A percentile compares a stretch with the other conserved stretches of the same genome.
Evolutionary conservation across 208 protist species (phyloP).

Genomic region (Phytomonas serpens): DNA sequence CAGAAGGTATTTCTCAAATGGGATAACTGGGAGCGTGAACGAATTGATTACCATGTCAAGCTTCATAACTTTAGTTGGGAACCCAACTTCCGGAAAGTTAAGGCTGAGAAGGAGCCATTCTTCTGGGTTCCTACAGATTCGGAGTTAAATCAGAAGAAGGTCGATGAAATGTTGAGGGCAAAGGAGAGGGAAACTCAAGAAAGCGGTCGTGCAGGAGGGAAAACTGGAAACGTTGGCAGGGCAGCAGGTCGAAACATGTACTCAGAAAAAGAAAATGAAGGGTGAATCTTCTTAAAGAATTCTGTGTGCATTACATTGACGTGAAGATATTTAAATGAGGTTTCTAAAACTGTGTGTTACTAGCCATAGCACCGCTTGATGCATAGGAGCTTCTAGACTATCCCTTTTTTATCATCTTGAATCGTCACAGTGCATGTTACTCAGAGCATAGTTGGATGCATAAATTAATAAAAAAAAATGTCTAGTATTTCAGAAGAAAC

Average conservation of each 20-base stretch:
- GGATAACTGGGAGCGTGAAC: conserved; percentile 90
- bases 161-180: conserved; percentile 74
- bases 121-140: conserved; percentile 86
- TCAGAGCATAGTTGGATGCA: neutral
- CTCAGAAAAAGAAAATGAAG: conserved; percentile 22
- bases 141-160: conserved; percentile 80
- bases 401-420: neutral
- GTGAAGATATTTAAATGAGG: neutral
- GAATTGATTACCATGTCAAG: conserved; percentile 88
- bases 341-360: neutral
- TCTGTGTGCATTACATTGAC: neutral
- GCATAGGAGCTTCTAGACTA: neutral
- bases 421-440: neutral
- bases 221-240: conserved; percentile 62
- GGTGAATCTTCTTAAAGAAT: neutral
- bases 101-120: conserved; percentile 88
- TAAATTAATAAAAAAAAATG: neutral
- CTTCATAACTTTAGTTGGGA: conserved; percentile 78
- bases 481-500: neutral
- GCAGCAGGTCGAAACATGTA: conserved; percentile 63
- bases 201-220: conserved; percentile 40
- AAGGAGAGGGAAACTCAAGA: conserved; percentile 70
- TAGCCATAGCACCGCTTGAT: neutral
- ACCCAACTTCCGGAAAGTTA: conserved; percentile 82
- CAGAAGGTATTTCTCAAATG: conserved; percentile 86